Conservation (phyloP, 805 yeast species). For the Zygosaccharomyces kombuchaensis region DNA sequence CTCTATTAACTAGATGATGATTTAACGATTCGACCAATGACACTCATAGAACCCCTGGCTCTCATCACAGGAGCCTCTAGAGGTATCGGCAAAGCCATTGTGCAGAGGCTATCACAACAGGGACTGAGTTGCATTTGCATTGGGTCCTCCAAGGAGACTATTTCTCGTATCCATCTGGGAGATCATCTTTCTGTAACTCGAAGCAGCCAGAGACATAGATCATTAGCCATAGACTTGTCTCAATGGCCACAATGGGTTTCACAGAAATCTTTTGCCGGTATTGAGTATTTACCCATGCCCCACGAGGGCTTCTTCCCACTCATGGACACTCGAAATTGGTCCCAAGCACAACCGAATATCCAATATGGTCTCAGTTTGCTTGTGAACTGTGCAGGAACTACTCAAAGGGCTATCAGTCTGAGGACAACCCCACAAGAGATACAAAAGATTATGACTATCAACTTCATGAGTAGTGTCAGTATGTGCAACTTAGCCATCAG, state of each 20-base stretch:
- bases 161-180: conserved; percentile 5
- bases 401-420: conserved; percentile 26
- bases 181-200: conserved; percentile 11
- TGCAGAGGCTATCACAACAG: conserved; percentile 24
- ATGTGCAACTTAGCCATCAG: conserved; percentile 22
- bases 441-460: conserved; percentile 25
- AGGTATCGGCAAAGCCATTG: conserved; percentile 40
- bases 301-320: conserved; percentile 3
- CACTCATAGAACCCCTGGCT: conserved; percentile 22
- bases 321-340: conserved; percentile 13
- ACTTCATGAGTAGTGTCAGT: conserved; percentile 26
- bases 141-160: conserved; percentile 23
- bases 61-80: conserved; percentile 43
- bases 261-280: conserved; percentile 12
- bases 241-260: conserved; percentile 31
- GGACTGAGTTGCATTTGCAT: conserved; percentile 28
- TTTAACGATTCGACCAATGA: neutral
- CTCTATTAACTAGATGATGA: neutral
- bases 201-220: conserved; percentile 23
- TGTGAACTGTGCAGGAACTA: conserved; percentile 34
- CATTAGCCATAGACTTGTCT: conserved; percentile 27
- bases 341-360: conserved; percentile 5
- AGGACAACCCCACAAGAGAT: conserved; percentile 17
- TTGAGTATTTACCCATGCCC: conserved; percentile 7
- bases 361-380: conserved; percentile 20